Base-by-base conservation (phyloP, 2,329 filamentous ascomycete species). In the Xylaria sp. region DNA sequence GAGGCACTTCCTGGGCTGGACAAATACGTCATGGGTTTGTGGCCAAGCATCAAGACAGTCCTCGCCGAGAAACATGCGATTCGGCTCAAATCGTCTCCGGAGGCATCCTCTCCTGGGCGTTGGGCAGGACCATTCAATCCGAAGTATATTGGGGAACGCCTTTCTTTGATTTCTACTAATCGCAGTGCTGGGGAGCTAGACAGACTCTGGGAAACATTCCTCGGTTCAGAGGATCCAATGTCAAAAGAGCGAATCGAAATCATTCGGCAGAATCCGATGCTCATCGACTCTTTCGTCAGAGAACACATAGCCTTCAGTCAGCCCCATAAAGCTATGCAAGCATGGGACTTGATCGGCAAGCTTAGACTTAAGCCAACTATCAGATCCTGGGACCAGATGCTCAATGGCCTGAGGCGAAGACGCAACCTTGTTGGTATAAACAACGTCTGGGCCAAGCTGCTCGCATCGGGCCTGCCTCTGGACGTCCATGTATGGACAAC, bases 381-480 rank as follows among this genome's bases (percentile, higher is more conserved):
- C 57, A 80, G 77, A 65, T 88, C 89, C 0, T 94, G 89, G 83
- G 88, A 85, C 46, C 76, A 83, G 49, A 88, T 94, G 82, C 83
- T 94, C 65, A 79, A 83, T 58, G 90, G 90, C 1, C 91, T 86
- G 73, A 83, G 81, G 68, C 79, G 78, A 54, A 79, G 83, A 54
- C 78, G 79, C 57, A 85, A 91, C 66, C 65, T 78, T 0, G 71
- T 76, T n/a, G 84, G 80, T 19, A 77, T 92, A 61, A 82, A 87
- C 58, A 78, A 78, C 1, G 79, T 92, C 37, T 95, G 91, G 90
- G 66, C 74, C 0, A 83, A 82, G 63, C 83, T 94, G 74, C 68
- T 81, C 2, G 70, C 69, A 7, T 80, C 84, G 1, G 82, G 83
- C 1, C 68, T 85, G 8, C 74, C 80, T 63, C 83, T 91, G 3